Conservation (phyloP, 2,329 filamentous ascomycete species). For the Albophoma yamanashiensis region DNA sequence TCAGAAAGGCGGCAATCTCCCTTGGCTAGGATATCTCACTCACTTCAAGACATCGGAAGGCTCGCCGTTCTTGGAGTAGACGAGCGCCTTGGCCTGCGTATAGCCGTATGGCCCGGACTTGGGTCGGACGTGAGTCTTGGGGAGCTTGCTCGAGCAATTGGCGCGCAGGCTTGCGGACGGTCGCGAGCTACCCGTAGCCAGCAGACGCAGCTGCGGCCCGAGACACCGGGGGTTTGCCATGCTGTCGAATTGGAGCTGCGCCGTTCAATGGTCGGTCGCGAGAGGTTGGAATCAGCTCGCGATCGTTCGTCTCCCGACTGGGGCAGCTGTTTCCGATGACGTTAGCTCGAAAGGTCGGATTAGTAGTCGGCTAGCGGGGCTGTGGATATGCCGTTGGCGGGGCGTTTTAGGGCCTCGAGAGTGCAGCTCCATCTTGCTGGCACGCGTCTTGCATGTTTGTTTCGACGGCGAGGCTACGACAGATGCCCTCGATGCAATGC, state of each 20-base stretch:
- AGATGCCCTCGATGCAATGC: not conserved
- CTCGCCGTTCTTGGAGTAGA: conserved; percentile 65
- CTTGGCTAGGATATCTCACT: conserved; percentile 13
- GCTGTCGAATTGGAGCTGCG: not conserved
- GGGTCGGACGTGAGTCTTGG: conserved; percentile 24
- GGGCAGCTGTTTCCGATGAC: not conserved
- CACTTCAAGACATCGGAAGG: conserved; percentile 59
- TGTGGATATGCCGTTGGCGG: not conserved
- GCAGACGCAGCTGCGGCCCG: conserved; percentile 7
- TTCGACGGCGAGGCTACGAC: not conserved
- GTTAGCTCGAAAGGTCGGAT: not conserved
- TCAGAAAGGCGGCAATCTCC: not conserved
- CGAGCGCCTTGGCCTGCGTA: conserved; percentile 73
- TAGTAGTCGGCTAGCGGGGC: not conserved
- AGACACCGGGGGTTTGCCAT: conserved; percentile 16
- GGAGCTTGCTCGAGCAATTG: conserved; percentile 6
- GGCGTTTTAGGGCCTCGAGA: not conserved
- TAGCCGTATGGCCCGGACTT: conserved; percentile 65
- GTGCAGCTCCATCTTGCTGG: not conserved
- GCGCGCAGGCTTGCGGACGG: conserved; percentile 10
- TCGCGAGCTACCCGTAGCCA: conserved; percentile 10
- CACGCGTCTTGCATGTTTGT: not conserved
- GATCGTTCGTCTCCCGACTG: not conserved
- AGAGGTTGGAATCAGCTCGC: not conserved
- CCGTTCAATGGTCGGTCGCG: not conserved